Conservation (phyloP, 2,329 filamentous ascomycete genomes). For the Xylariaceae sp. region DNA sequence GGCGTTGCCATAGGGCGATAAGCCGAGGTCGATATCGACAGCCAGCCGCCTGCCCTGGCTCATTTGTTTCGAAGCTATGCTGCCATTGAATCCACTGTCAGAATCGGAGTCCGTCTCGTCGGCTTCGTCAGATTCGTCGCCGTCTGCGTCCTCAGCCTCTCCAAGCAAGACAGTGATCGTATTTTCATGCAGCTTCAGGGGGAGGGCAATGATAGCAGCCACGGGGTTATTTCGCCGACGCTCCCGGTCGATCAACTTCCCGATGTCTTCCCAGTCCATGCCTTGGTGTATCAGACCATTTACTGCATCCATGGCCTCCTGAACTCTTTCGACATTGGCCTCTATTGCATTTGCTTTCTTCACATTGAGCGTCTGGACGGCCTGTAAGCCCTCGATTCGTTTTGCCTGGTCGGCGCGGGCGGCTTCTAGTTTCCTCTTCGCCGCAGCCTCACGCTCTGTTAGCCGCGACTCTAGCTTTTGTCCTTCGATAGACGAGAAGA, state of each 20-base stretch:
- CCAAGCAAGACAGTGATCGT: slow-evolving; percentile 73
- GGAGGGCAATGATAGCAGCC: slow-evolving; percentile 78
- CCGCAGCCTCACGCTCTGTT: slow-evolving; percentile 73
- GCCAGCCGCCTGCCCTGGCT: slow-evolving; percentile 51
- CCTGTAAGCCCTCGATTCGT: slow-evolving; percentile 76
- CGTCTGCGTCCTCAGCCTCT: slow-evolving; percentile 53
- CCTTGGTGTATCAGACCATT: slow-evolving; percentile 88
- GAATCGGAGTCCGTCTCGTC: slow-evolving; percentile 63
- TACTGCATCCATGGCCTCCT: slow-evolving; percentile 87
- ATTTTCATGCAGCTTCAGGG: slow-evolving; percentile 86
- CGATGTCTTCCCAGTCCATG: slow-evolving; percentile 97
- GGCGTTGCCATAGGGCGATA: slow-evolving; percentile 85
- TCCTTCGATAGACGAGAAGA: slow-evolving; percentile 93
- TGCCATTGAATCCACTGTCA: slow-evolving; percentile 46
- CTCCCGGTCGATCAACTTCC: slow-evolving; percentile 80
- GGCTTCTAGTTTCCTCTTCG: slow-evolving; percentile 79
- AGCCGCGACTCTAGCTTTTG: slow-evolving; percentile 83
- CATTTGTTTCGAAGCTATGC: slow-evolving; percentile 34
- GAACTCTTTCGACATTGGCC: slow-evolving; percentile 82
- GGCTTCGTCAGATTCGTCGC: slow-evolving; percentile 55
- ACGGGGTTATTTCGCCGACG: slow-evolving; percentile 77
- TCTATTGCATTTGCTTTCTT: slow-evolving; percentile 87
- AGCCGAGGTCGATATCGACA: slow-evolving; percentile 77
- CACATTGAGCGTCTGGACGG: slow-evolving; percentile 74
- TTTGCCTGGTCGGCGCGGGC: slow-evolving; percentile 78